phyloP scores from a whole-genome alignment of 2,329 filamentous ascomycete genomes.

The Dactylellina haptotyla region DNA sequence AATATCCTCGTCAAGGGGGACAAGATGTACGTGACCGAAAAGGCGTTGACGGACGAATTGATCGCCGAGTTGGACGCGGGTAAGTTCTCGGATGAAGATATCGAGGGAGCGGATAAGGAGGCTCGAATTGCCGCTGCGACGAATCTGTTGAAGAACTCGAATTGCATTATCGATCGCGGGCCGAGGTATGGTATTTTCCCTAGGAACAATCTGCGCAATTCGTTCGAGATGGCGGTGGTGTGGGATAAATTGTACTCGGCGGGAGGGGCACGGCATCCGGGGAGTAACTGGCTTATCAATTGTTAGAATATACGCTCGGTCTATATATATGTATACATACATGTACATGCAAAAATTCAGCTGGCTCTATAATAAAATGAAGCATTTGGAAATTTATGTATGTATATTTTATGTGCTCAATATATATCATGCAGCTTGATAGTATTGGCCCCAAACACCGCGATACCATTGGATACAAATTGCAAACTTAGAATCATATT shows the following conservation, averaged over 20 bases:
- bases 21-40: not conserved
- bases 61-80: not conserved
- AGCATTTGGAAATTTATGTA: too few relatives aligned
- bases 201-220: not conserved
- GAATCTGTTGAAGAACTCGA: not conserved
- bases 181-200: conserved; percentile 1
- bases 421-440: too few relatives aligned
- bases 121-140: not conserved
- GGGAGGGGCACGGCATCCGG: not conserved
- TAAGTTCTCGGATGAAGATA: not conserved
- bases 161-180: conserved; percentile 1
- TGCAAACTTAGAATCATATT: too few relatives aligned
- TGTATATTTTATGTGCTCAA: too few relatives aligned
- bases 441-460: too few relatives aligned
- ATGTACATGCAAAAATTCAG: too few relatives aligned
- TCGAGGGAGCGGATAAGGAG: not conserved
- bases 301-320: too few relatives aligned
- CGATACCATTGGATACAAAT: too few relatives aligned
- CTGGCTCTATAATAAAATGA: too few relatives aligned
- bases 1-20: not conserved
- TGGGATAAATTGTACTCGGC: not conserved
- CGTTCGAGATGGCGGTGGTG: not conserved
- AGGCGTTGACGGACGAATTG: not conserved
- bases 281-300: not conserved
- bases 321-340: too few relatives aligned